Evolutionary conservation across 345 rosid species (phyloP).

Genomic region (Gossypium rotundifolium): DNA sequence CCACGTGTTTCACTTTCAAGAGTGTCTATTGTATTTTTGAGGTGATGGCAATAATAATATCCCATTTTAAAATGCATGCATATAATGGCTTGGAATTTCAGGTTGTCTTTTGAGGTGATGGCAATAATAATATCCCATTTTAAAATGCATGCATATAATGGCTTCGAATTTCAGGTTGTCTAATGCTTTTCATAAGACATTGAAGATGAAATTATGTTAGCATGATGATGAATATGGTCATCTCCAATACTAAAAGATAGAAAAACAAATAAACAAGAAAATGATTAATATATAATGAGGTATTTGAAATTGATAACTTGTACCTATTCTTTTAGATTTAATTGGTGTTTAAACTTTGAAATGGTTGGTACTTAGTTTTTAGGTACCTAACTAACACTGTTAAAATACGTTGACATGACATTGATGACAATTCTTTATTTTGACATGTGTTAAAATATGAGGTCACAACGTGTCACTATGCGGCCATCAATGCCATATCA

Average conservation of each 20-base stretch:
- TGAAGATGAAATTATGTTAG: background rate
- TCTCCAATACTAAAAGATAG: background rate
- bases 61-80: background rate
- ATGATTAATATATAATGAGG: background rate
- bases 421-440: too few species aligned
- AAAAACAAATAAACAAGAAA: background rate
- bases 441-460: too few species aligned
- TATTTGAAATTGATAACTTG: too few species aligned
- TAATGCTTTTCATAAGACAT: too few species aligned
- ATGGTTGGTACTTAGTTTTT: too few species aligned
- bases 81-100: background rate
- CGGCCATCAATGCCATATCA: too few species aligned
- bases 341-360: too few species aligned
- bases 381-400: too few species aligned
- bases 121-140: background rate
- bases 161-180: background rate
- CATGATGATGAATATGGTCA: constrained; percentile 10
- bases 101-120: background rate
- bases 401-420: too few species aligned
- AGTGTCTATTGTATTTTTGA: background rate
- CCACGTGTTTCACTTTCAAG: background rate
- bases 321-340: too few species aligned
- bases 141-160: background rate
- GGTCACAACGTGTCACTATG: too few species aligned
- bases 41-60: background rate